Conservation (phyloP, 2,329 filamentous ascomycete genomes). For the Emmonsiellopsis sp. region DNA sequence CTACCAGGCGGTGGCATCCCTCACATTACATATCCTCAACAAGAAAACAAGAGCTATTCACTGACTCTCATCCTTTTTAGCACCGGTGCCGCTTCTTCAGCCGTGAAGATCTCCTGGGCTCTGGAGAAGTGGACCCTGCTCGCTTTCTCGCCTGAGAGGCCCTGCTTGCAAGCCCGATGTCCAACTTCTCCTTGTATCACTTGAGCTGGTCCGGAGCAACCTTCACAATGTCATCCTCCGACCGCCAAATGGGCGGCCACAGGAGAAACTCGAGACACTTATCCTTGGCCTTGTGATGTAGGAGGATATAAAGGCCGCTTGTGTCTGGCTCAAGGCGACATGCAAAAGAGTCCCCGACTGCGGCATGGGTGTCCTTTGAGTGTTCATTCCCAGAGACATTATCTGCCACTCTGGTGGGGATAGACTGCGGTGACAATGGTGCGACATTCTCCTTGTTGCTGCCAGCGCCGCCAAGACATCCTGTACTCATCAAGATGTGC, state of each 20-base stretch:
- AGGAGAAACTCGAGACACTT: not conserved
- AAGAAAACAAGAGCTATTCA: not conserved
- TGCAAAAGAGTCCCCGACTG: not conserved
- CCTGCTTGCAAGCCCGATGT: not conserved
- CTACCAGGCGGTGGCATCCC: no score
- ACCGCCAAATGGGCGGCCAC: not conserved
- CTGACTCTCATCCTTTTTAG: constrained; percentile 1
- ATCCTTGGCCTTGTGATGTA: not conserved
- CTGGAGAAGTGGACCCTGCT: not conserved
- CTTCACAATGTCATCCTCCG: constrained; percentile 1
- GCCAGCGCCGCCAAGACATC: not conserved
- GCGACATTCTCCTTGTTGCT: not conserved
- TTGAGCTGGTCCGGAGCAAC: not conserved
- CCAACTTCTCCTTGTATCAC: not conserved
- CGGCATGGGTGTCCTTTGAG: not conserved
- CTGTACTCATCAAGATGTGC: not conserved
- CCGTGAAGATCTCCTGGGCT: constrained; percentile 1
- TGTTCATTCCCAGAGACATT: not conserved
- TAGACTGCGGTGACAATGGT: not conserved
- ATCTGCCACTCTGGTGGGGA: not conserved
- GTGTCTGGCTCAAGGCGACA: not conserved
- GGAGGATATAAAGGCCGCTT: not conserved
- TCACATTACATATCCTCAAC: no score
- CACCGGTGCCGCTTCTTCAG: constrained; percentile 1
- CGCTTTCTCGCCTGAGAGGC: constrained; percentile 1